Evolutionary conservation across 441 rosid species (phyloP).

Genomic region (Syzygium syzygioides): DNA sequence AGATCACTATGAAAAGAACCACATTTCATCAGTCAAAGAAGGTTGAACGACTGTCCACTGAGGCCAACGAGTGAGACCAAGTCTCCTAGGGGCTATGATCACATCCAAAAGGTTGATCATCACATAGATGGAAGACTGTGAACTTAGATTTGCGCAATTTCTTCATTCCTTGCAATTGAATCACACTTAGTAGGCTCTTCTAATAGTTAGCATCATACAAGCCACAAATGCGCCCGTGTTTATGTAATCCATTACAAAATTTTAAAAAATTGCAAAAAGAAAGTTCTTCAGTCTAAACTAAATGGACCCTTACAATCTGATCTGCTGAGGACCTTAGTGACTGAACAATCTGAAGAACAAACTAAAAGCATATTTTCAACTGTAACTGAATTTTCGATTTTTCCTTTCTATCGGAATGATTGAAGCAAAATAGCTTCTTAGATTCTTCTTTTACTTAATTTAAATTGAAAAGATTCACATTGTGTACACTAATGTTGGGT

Average conservation of each 20-base stretch:
- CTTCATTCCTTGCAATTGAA: not conserved
- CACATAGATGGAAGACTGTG: not conserved
- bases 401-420: not conserved
- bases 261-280: not conserved
- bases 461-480: not conserved
- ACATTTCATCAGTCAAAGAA: not conserved
- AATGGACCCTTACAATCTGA: not conserved
- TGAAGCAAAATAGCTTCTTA: not conserved
- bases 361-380: not conserved
- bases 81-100: not conserved
- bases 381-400: not conserved
- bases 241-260: too few species aligned
- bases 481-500: not conserved
- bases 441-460: not conserved
- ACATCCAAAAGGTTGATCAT: not conserved
- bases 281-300: not conserved
- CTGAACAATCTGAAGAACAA: not conserved
- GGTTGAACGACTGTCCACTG: not conserved
- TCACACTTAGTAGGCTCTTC: not conserved
- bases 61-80: not conserved
- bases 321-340: not conserved
- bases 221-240: not conserved
- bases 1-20: not conserved
- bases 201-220: not conserved
- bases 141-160: too few species aligned